Evolutionary conservation across 768 basidiomycete genomes (phyloP), one percentile per base, ranked within the genome.

Genomic region (Tylopilus cervinicoccineus): DNA sequence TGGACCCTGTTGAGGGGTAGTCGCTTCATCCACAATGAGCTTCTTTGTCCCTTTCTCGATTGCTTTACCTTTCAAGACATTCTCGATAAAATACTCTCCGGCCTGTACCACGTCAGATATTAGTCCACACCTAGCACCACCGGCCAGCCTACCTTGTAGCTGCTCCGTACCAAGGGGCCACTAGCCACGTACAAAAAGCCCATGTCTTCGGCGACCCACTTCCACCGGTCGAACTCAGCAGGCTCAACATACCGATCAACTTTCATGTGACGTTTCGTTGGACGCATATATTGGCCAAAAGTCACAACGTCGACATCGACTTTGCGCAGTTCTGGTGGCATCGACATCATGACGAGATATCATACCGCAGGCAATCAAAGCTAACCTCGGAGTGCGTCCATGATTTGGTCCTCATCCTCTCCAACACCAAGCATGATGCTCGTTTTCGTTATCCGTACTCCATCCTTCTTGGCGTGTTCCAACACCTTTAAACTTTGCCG

Each of bases 231-330:
- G 58, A 98, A 99, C 64, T 98, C 94, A 5, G 81, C 79, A 1
- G 96, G 96, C 51, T 91, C 83, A 20, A 98, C 93, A 59, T 99
- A 99, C 26, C 92, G 87, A 56, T 92, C 87, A 10, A 99, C 96
- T 69, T 98, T 99, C 96, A 99, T 98, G 69, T 99, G 96, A 24
- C 85, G 80, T 69, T 98, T 98, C 9, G 96, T 97, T 7, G 96
- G 96, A 41, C 96, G 87, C 96, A 99, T 98, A 69, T 99, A 99
- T 71, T 99, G 96, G 2, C 96, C 96, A 64, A 99, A 98, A 2
- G 96, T 99, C 24, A 99, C 93, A 6, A 99, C 95, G 61, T 98
- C 95, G 38, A 98, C 94, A 56, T 92, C 79, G 38, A 83, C 74
- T 55, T 84, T 84, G 37, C 95, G 86, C 7, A 98, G 77, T 54